Evolutionary conservation across 2,329 filamentous ascomycete species (phyloP).

Genomic region (Trichoderma endophyticum): DNA sequence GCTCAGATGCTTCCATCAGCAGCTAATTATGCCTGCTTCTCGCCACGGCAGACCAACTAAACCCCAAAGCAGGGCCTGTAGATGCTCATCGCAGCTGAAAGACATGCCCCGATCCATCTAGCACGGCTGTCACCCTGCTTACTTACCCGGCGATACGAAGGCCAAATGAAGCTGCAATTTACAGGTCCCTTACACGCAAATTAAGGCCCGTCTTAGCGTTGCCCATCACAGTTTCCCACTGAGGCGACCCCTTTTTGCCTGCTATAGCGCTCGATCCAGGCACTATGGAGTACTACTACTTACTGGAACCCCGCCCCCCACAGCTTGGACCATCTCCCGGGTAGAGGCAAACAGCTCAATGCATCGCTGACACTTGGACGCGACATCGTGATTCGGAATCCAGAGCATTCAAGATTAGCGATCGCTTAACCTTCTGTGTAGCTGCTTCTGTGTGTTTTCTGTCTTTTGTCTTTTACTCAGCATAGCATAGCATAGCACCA

Average conservation of each 20-base stretch:
- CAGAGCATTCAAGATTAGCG: neutral
- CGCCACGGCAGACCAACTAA: neutral
- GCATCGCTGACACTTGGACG: neutral
- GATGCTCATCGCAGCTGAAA: neutral
- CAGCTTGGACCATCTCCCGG: slow-evolving; percentile 17
- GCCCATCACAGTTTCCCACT: slow-evolving; percentile 2
- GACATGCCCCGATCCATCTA: neutral
- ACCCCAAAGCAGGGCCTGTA: neutral
- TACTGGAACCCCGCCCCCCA: slow-evolving; percentile 21
- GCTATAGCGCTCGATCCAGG: neutral
- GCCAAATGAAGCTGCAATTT: slow-evolving; percentile 11
- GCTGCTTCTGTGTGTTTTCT: neutral
- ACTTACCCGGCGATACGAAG: neutral
- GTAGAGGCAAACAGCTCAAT: neutral
- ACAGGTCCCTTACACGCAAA: slow-evolving; percentile 12
- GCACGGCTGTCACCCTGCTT: neutral
- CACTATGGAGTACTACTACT: neutral
- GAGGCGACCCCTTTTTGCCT: slow-evolving; percentile 9
- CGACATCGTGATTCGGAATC: neutral
- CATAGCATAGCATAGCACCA: slow-evolving; percentile 22
- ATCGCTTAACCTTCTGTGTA: slow-evolving; percentile 4
- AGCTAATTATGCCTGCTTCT: neutral
- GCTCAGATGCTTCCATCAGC: neutral
- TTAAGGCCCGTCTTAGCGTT: slow-evolving; percentile 10
- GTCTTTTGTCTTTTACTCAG: neutral